phyloP scores from a whole-genome alignment of 2,329 filamentous ascomycete genomes.

The Epichloe hybrida region DNA sequence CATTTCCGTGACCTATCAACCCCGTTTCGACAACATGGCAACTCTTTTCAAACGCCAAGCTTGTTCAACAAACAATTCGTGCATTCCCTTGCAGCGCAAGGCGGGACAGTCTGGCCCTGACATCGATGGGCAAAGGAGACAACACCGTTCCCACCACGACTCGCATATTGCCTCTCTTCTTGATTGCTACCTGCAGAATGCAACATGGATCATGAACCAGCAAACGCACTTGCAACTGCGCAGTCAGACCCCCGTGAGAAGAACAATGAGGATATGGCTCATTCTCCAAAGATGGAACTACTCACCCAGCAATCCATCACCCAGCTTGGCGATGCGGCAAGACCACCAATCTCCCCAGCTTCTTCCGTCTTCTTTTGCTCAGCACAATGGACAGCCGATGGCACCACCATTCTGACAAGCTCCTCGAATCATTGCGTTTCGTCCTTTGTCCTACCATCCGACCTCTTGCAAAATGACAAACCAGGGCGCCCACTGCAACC shows the following conservation, averaged over 20 bases:
- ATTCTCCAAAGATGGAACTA: background rate
- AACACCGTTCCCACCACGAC: background rate
- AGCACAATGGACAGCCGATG: slow-evolving; percentile 40
- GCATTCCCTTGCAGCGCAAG: too few species aligned
- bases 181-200: background rate
- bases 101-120: too few species aligned
- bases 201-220: background rate
- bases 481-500: slow-evolving; percentile 23
- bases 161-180: too few species aligned
- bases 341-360: background rate
- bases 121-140: background rate
- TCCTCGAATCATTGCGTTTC: slow-evolving; percentile 41
- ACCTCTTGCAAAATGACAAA: slow-evolving; percentile 32
- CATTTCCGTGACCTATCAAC: background rate
- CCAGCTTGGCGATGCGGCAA: background rate
- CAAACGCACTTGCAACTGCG: background rate
- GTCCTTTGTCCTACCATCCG: slow-evolving; percentile 42
- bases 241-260: too few species aligned
- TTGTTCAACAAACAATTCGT: background rate
- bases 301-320: background rate
- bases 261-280: background rate
- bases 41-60: background rate
- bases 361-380: slow-evolving; percentile 21
- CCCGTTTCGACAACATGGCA: background rate
- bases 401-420: slow-evolving; percentile 42